Conservation (phyloP, 2,329 filamentous ascomycete genomes). For the Orbilia oligospora region DNA sequence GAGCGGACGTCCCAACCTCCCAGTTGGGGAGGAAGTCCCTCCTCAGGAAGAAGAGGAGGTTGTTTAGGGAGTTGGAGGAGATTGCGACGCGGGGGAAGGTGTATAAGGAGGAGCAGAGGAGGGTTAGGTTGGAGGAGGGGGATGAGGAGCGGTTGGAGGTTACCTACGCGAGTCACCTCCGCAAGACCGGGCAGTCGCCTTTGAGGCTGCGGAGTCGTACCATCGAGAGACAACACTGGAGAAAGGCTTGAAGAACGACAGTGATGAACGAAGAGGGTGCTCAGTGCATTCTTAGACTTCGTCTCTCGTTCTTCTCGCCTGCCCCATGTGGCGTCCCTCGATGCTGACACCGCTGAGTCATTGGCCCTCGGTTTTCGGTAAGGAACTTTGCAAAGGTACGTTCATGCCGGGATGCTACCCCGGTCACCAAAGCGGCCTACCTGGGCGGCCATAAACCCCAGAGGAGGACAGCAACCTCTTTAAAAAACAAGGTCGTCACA, state of each 20-base stretch:
- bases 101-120: constrained; percentile 43
- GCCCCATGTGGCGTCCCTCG: neutral
- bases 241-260: constrained; percentile 20
- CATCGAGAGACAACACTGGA: constrained; percentile 39
- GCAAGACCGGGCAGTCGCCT: constrained; percentile 34
- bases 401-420: constrained; percentile 8
- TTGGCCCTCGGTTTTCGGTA: neutral
- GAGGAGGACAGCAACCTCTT: constrained; percentile 12
- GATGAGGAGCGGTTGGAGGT: constrained; percentile 32
- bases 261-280: constrained; percentile 1
- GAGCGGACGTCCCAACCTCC: constrained; percentile 33
- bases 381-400: neutral
- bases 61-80: constrained; percentile 44
- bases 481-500: constrained; percentile 16
- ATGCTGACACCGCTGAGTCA: constrained; percentile 6
- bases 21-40: constrained; percentile 18
- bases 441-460: constrained; percentile 5
- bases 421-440: constrained; percentile 7
- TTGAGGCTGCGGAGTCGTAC: constrained; percentile 25
- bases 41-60: constrained; percentile 40
- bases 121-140: neutral
- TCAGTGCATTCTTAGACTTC: constrained; percentile 5
- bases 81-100: constrained; percentile 19
- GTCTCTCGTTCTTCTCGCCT: constrained; percentile 3
- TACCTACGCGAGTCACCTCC: constrained; percentile 37